These are phyloP conservation scores for Populus deltoides DNA, from an alignment of 345 rosid genomes.

Conservation along the genomic window DNA sequence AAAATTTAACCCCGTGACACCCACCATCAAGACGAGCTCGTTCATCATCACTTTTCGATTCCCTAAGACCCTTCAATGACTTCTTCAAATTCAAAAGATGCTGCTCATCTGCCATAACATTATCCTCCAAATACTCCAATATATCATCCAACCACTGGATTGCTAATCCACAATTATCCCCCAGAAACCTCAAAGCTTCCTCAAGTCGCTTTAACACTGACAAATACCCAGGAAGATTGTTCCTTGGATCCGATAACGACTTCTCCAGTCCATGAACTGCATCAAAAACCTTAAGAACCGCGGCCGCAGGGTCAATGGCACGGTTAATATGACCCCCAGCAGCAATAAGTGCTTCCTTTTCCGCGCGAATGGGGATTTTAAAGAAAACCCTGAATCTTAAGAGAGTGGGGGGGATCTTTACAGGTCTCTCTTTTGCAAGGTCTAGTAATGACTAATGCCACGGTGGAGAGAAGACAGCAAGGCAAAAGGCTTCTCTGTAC, in stretches of 20 bases:
- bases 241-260: conserved; percentile 79
- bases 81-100: conserved; percentile 70
- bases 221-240: conserved; percentile 76
- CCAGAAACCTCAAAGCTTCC: conserved; percentile 86
- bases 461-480: conserved; percentile 47
- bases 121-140: conserved; percentile 90
- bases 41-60: conserved; percentile 44
- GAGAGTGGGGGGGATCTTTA: conserved; percentile 9
- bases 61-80: conserved; percentile 60
- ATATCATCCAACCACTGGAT: conserved; percentile 99
- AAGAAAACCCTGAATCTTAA: conserved; percentile 17
- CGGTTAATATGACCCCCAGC: conserved; percentile 96
- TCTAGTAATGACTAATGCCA: conserved; percentile 40
- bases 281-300: conserved; percentile 97
- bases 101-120: conserved; percentile 67
- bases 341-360: conserved; percentile 73
- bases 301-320: conserved; percentile 98
- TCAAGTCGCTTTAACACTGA: conserved; percentile 84
- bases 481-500: conserved; percentile 9
- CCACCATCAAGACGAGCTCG: conserved; percentile 54
- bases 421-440: conserved; percentile 17
- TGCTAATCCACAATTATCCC: conserved; percentile 92
- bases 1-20: too few relatives aligned
- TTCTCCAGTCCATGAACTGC: conserved; percentile 96
- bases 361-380: conserved; percentile 69